These are phyloP conservation scores for Agrocybe pediades DNA, from an alignment of 768 basidiomycete genomes.

Conservation along the genomic window DNA sequence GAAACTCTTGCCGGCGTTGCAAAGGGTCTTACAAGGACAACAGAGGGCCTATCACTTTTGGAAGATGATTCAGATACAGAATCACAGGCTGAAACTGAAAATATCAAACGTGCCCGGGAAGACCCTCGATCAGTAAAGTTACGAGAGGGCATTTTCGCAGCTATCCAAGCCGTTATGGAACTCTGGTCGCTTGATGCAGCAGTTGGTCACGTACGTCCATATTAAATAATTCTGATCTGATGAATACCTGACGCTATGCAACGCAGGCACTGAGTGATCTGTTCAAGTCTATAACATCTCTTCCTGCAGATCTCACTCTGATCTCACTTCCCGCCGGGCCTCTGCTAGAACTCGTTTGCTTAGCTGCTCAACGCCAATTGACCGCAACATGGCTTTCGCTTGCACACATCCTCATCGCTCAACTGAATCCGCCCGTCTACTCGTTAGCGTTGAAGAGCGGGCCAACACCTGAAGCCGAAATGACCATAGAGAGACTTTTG, in stretches of 20 bases:
- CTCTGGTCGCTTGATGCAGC: slow-evolving; percentile 81
- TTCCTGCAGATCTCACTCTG: slow-evolving; percentile 76
- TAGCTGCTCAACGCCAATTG: slow-evolving; percentile 68
- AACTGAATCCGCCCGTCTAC: slow-evolving; percentile 74
- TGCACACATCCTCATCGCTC: slow-evolving; percentile 76
- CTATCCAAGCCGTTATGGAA: slow-evolving; percentile 61
- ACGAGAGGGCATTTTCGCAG: slow-evolving; percentile 65
- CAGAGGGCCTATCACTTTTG: slow-evolving; percentile 63
- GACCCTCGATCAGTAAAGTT: slow-evolving; percentile 65
- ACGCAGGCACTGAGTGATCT: slow-evolving; percentile 76
- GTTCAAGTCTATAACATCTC: slow-evolving; percentile 82
- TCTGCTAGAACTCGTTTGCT: slow-evolving; percentile 75
- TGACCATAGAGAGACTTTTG: slow-evolving; percentile 55
- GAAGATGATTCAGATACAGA: slow-evolving; percentile 59
- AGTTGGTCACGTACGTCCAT: slow-evolving; percentile 67
- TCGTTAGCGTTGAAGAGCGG: slow-evolving; percentile 50
- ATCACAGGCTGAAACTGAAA: slow-evolving; percentile 49
- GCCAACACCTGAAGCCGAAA: slow-evolving; percentile 56
- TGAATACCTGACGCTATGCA: neutral
- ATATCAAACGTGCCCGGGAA: slow-evolving; percentile 59
- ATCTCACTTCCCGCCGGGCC: slow-evolving; percentile 83
- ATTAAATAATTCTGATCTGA: neutral
- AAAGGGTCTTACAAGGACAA: slow-evolving; percentile 79
- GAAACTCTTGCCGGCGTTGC: slow-evolving; percentile 85
- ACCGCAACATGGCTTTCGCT: slow-evolving; percentile 87